Evolutionary conservation across 2,329 filamentous ascomycete species (phyloP), one percentile per base, ranked within the genome.

Genomic region (Fusarium coffeatum): DNA sequence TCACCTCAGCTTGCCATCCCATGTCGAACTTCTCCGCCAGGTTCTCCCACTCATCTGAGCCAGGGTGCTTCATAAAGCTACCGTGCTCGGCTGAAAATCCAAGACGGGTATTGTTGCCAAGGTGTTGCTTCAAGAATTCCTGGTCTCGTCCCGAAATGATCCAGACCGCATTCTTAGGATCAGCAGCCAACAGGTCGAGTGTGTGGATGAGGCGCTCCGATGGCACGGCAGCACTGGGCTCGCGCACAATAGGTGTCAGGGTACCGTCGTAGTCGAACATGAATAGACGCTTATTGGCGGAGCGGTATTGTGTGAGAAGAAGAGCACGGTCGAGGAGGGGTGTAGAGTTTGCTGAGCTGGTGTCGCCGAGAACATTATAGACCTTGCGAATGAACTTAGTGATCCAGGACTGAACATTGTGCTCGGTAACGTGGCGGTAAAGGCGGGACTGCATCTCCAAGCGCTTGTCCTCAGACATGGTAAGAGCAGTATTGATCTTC

Each of bases 231-330:
- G 93, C 90, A 71, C 92, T 90, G 3, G 96, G 96, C 76, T 98
- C 94, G 73, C 92, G 91, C 58, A 98, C 96, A 74, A 99, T 98
- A 1, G 94, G 93, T 6, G 96, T 98, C 57, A 99, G 87, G 1
- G 96, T 99, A 49, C 96, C 96, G 78, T 99, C 96, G 76, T 99
- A 99, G 82, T 99, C 96, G 78, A 98, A 98, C 93, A 99, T 95
- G 84, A 98, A 97, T 5, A 99, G 85, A 13, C 96, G 90, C 80
- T 92, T 93, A 67, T 87, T 87, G 6, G 93, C 90, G 41, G 87
- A 83, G 64, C 89, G 88, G 80, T 98, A 98, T 64, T 90, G 90
- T 57, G 86, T 83, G 40, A 97, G 83, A 71, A 98, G 81, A 67
- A 89, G 85, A 6, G 89, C 85, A 37, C 90, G 90, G 77, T 98